phyloP scores from a whole-genome alignment of 179 eudicot genomes.

The Carnegiea gigantea region DNA sequence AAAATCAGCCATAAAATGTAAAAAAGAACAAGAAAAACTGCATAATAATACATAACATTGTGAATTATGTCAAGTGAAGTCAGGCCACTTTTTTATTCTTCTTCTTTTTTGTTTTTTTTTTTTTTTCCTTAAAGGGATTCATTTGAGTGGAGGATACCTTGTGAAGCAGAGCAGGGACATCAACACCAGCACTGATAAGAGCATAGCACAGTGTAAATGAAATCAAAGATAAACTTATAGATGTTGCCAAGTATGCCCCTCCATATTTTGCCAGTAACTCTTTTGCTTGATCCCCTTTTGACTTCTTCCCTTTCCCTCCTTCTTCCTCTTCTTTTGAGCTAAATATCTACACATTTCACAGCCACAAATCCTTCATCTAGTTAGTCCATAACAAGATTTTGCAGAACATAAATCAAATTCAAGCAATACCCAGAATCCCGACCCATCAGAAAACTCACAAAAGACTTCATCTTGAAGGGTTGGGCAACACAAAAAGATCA shows the following conservation, averaged over 20 bases:
- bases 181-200: conserved; percentile 76
- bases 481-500: neutral
- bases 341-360: conserved; percentile 53
- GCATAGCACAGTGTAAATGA: conserved; percentile 77
- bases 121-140: too few relatives aligned
- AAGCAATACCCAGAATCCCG: neutral
- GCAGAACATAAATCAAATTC: too few relatives aligned
- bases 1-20: too few relatives aligned
- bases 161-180: conserved; percentile 72
- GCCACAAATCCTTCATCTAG: too few relatives aligned
- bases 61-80: too few relatives aligned
- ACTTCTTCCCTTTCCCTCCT: conserved; percentile 40
- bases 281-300: conserved; percentile 83
- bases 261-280: conserved; percentile 87
- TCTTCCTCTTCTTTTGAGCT: conserved; percentile 74
- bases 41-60: too few relatives aligned
- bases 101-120: too few relatives aligned
- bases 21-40: too few relatives aligned
- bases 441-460: too few relatives aligned
- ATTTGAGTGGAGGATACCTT: conserved; percentile 31
- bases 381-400: neutral
- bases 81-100: too few relatives aligned
- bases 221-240: conserved; percentile 84
- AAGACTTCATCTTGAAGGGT: too few relatives aligned
- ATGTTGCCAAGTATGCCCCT: conserved; percentile 86